Evolutionary conservation across 371 early-diverging fungal species (phyloP), one percentile per base, ranked within the genome.

Genomic region (Chytridium lagenaria): DNA sequence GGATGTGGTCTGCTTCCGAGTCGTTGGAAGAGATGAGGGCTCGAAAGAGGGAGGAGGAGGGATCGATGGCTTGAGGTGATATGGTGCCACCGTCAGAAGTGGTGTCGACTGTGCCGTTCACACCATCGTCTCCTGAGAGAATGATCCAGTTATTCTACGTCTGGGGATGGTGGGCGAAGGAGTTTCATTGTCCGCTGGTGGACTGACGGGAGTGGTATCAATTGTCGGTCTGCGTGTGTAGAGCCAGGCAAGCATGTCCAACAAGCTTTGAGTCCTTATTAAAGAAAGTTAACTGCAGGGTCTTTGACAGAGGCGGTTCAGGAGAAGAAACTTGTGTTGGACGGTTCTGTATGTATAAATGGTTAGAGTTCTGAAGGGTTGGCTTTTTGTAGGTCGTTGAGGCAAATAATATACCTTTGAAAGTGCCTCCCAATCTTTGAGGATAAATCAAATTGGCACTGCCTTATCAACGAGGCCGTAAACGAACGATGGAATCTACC

Each of bases 111-210:
- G 55, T 55, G 7, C 23, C 61, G 36, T 61, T 52, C n/a, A 26
- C 12, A n/a, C 12, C 61, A 23, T 61, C 61, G 37, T 31, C 61
- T 7, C 36, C 61, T 7, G 30, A 10, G 61, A 61, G 34, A 15
- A 61, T 28, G 34, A 61, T 28, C 61, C 61, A 61, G 36, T 61
- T 55, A 23, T 55, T 55, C 61, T 28, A 37, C 61, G 19, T 61
- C 61, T 10, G 61, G 61, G 19, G 61, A 61, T 3, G 36, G 36
- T 33, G 61, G 61, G 37, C 61, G 61, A 10, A 23, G 37, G 7
- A 37, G 34, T 30, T 7, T 16, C 61, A 7, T 31, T 34, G 30
- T 10, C 61, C 3, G 44, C 19, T 36, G 30, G 12, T 10, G 37
- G 7, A 28, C 12, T 12, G 30, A 34, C 7, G 61, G 61, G 5